These are phyloP conservation scores for Parathielavia hyrcaniae DNA, from an alignment of 495 filamentous ascomycete species.

Conservation along the genomic window DNA sequence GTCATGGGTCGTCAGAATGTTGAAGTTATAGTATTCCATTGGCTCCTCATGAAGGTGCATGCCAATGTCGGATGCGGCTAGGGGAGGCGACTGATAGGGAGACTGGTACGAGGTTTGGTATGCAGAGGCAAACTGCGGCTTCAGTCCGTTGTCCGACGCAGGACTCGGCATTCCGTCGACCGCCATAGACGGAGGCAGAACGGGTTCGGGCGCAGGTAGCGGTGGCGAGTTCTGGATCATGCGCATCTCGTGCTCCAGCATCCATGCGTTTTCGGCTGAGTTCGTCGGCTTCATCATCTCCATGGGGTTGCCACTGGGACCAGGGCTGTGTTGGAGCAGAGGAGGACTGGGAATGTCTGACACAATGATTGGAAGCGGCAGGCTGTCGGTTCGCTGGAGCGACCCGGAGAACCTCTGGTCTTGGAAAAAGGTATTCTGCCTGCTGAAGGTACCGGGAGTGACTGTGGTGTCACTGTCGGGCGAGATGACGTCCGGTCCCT, in stretches of 20 bases:
- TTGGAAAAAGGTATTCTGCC: slow-evolving; percentile 20
- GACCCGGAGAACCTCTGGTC: slow-evolving; percentile 14
- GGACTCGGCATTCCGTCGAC: slow-evolving; percentile 10
- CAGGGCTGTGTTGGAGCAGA: slow-evolving; percentile 15
- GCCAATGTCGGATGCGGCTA: not conserved
- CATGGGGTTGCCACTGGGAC: slow-evolving; percentile 37
- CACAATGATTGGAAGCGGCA: slow-evolving; percentile 30
- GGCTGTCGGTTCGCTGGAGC: slow-evolving; percentile 29
- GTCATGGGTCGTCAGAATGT: slow-evolving; percentile 23
- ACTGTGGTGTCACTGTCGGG: slow-evolving; percentile 23
- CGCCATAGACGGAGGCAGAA: slow-evolving; percentile 1
- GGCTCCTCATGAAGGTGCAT: slow-evolving; percentile 1
- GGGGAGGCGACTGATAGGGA: slow-evolving; percentile 14
- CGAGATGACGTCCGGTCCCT: slow-evolving; percentile 21
- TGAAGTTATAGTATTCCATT: slow-evolving; percentile 17
- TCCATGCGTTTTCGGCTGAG: slow-evolving; percentile 33
- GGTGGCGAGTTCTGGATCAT: slow-evolving; percentile 39
- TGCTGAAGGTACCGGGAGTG: slow-evolving; percentile 18
- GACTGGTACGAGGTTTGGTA: slow-evolving; percentile 15
- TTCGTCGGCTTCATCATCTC: slow-evolving; percentile 44
- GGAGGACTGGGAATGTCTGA: slow-evolving; percentile 27
- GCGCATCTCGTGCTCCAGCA: slow-evolving; percentile 36
- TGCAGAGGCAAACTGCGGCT: not conserved
- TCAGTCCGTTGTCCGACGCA: not conserved
- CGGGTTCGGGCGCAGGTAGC: slow-evolving; percentile 11